These are phyloP conservation scores for Kernera saxatilis DNA, from an alignment of 345 rosid genomes.

Conservation along the genomic window DNA sequence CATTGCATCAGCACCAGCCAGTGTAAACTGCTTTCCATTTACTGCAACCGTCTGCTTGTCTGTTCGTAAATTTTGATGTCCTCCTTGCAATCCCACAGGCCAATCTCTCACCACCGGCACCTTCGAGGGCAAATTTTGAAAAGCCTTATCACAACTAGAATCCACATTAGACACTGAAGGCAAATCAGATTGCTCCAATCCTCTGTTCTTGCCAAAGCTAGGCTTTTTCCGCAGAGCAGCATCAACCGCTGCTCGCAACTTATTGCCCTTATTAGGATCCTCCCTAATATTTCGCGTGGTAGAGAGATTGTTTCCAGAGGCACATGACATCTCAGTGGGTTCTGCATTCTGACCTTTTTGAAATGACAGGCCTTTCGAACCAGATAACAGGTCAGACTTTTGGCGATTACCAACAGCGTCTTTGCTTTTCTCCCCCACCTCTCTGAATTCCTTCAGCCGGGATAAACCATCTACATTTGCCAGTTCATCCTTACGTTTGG, in stretches of 20 bases:
- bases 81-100: slow-evolving; percentile 42
- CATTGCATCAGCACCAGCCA: slow-evolving; percentile 27
- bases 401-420: slow-evolving; percentile 38
- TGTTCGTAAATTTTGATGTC: slow-evolving; percentile 26
- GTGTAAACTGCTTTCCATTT: slow-evolving; percentile 36
- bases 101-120: slow-evolving; percentile 33
- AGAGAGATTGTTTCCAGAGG: slow-evolving; percentile 40
- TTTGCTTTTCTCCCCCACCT: slow-evolving; percentile 49
- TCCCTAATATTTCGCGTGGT: slow-evolving; percentile 39
- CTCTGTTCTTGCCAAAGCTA: slow-evolving; percentile 53
- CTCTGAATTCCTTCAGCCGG: slow-evolving; percentile 44
- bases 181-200: slow-evolving; percentile 49
- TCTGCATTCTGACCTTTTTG: slow-evolving; percentile 52
- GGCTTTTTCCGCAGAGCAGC: slow-evolving; percentile 73
- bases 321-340: slow-evolving; percentile 27
- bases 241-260: slow-evolving; percentile 75
- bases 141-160: slow-evolving; percentile 34
- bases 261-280: slow-evolving; percentile 47
- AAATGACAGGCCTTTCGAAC: slow-evolving; percentile 35
- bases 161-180: slow-evolving; percentile 40
- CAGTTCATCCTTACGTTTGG: slow-evolving; percentile 54
- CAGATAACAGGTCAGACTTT: slow-evolving; percentile 30
- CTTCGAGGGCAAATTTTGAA: slow-evolving; percentile 43
- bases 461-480: slow-evolving; percentile 43
- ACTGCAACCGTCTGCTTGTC: slow-evolving; percentile 33